Evolutionary conservation across 805 yeast species (phyloP).

Genomic region (Candida qinlingensis): DNA sequence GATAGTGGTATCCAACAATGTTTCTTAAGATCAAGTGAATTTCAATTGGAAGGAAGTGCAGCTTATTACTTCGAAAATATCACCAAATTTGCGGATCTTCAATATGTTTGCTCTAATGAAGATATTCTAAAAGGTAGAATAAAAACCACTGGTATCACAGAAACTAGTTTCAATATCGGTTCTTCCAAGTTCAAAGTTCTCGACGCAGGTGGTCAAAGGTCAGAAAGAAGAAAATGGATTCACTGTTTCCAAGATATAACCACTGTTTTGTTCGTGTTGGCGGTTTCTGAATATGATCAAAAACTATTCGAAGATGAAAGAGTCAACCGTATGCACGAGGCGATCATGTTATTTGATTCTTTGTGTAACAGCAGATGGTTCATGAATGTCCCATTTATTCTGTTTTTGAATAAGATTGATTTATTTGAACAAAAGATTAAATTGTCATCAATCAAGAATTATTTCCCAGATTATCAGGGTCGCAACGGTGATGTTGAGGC

Average conservation of each 20-base stretch:
- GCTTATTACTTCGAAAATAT: slow-evolving; percentile 74
- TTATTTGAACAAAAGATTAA: slow-evolving; percentile 66
- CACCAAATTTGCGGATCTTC: slow-evolving; percentile 54
- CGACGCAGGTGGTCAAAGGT: slow-evolving; percentile 96
- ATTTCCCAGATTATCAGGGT: slow-evolving; percentile 78
- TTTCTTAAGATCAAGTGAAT: slow-evolving; percentile 59
- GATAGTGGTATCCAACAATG: slow-evolving; percentile 64
- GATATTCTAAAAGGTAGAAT: slow-evolving; percentile 89
- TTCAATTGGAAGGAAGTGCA: slow-evolving; percentile 83
- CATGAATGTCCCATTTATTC: slow-evolving; percentile 75
- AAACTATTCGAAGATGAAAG: slow-evolving; percentile 82
- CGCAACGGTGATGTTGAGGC: slow-evolving; percentile 56
- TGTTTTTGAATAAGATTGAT: slow-evolving; percentile 87
- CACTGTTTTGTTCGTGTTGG: slow-evolving; percentile 81
- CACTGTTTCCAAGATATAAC: slow-evolving; percentile 91
- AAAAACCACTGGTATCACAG: slow-evolving; percentile 94
- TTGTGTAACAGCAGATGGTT: slow-evolving; percentile 86
- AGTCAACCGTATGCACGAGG: slow-evolving; percentile 88
- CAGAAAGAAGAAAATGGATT: slow-evolving; percentile 90
- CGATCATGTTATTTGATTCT: slow-evolving; percentile 77
- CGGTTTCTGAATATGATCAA: slow-evolving; percentile 91
- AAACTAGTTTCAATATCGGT: slow-evolving; percentile 69
- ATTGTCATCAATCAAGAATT: slow-evolving; percentile 58
- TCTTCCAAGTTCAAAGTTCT: slow-evolving; percentile 66
- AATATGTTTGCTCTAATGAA: slow-evolving; percentile 66